A percentile compares a stretch with the other conserved stretches of the same genome.
These are phyloP conservation scores for Lepiota venenata DNA, from an alignment of 768 basidiomycete genomes.

Conservation along the genomic window DNA sequence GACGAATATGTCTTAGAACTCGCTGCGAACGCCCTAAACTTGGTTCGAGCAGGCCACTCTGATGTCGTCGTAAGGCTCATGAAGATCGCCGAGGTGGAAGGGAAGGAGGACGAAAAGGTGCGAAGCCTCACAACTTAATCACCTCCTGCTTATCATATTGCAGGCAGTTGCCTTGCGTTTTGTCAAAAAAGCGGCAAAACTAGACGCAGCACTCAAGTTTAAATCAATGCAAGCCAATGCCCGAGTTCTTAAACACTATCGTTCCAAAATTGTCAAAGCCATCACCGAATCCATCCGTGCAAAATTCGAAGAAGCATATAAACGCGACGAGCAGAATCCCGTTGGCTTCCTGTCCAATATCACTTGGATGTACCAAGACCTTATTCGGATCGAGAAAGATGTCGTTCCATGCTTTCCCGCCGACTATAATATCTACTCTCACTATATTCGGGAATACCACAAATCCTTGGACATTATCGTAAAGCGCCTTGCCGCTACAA, in stretches of 20 bases:
- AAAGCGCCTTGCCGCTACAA: constrained; percentile 62
- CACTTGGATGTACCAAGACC: constrained; percentile 92
- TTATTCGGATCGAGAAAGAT: constrained; percentile 88
- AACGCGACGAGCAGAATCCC: constrained; percentile 59
- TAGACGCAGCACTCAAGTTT: constrained; percentile 91
- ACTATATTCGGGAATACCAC: constrained; percentile 88
- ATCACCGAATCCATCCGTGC: constrained; percentile 75
- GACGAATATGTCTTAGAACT: constrained; percentile 82
- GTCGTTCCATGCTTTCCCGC: constrained; percentile 89
- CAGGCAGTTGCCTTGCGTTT: constrained; percentile 93
- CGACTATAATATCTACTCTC: constrained; percentile 85
- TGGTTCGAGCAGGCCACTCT: constrained; percentile 74
- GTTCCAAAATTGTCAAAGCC: constrained; percentile 80
- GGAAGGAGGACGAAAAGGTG: constrained; percentile 92
- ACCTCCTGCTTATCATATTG: constrained; percentile 2
- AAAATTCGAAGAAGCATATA: constrained; percentile 67
- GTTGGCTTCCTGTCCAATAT: constrained; percentile 73
- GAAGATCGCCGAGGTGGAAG: constrained; percentile 94
- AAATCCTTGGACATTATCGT: constrained; percentile 74
- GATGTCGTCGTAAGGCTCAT: constrained; percentile 89
- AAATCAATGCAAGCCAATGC: constrained; percentile 92
- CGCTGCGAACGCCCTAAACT: constrained; percentile 71
- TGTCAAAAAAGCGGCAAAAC: constrained; percentile 89
- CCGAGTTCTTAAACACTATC: constrained; percentile 92
- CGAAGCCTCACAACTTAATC: constrained; percentile 1